These are phyloP conservation scores for Penicillium coffeae DNA, from an alignment of 495 filamentous ascomycete genomes.

Conservation along the genomic window DNA sequence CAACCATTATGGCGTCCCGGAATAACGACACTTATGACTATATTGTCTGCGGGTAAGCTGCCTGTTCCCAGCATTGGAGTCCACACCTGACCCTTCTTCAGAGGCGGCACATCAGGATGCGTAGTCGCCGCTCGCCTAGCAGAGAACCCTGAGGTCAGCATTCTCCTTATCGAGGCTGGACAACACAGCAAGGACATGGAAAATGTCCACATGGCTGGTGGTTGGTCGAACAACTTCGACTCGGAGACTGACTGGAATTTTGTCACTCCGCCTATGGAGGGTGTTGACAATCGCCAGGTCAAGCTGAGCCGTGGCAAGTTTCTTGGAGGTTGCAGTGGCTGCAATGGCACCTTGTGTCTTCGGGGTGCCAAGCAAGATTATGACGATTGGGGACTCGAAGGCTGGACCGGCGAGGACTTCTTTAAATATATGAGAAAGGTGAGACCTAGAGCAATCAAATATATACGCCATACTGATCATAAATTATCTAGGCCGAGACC, in stretches of 20 bases:
- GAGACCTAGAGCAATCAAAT: not conserved
- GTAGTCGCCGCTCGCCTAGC: slow-evolving; percentile 61
- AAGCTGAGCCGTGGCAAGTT: slow-evolving; percentile 58
- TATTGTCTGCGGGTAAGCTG: slow-evolving; percentile 33
- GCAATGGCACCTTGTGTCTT: slow-evolving; percentile 61
- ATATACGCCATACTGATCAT: not conserved
- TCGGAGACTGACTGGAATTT: slow-evolving; percentile 55
- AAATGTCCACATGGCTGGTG: slow-evolving; percentile 47
- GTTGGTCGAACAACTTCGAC: slow-evolving; percentile 45
- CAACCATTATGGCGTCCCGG: slow-evolving; percentile 16
- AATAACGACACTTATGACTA: slow-evolving; percentile 25
- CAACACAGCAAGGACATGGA: slow-evolving; percentile 41
- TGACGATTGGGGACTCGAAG: slow-evolving; percentile 56
- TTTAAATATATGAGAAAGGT: slow-evolving; percentile 52
- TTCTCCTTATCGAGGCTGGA: slow-evolving; percentile 57
- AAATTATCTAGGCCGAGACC: slow-evolving; percentile 36
- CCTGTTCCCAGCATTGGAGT: not conserved
- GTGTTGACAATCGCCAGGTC: slow-evolving; percentile 51
- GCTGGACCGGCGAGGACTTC: slow-evolving; percentile 52
- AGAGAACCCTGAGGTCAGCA: slow-evolving; percentile 46
- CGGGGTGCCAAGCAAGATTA: slow-evolving; percentile 58
- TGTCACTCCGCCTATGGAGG: slow-evolving; percentile 50
- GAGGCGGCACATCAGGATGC: slow-evolving; percentile 58
- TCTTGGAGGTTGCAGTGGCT: slow-evolving; percentile 55
- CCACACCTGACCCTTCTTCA: slow-evolving; percentile 17